Percentiles rank a stretch among this genome's conserved stretches.
These are phyloP conservation scores for Talaromyces albobiverticillius DNA, from an alignment of 2,329 filamentous ascomycete genomes.

Conservation along the genomic window DNA sequence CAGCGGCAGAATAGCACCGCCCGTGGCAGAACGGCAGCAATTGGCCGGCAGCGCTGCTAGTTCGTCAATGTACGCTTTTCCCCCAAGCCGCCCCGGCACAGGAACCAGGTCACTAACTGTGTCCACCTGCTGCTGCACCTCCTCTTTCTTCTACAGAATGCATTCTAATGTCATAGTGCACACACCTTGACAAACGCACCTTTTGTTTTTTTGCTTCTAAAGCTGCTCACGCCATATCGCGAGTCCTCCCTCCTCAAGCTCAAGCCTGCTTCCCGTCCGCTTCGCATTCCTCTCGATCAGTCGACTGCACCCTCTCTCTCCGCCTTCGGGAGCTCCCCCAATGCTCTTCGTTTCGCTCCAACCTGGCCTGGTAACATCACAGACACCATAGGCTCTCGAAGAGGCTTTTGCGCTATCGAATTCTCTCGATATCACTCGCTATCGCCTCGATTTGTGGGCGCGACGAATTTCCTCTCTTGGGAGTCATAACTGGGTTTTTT, in stretches of 20 bases:
- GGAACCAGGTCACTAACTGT: conserved; percentile 12
- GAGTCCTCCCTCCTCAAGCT: neutral
- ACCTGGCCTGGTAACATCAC: conserved; percentile 31
- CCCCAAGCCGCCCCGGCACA: conserved; percentile 15
- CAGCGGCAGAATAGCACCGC: conserved; percentile 14
- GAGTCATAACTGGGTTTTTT: conserved; percentile 1
- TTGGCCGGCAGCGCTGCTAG: neutral
- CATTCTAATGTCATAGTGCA: conserved; percentile 2
- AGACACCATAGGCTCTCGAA: conserved; percentile 27
- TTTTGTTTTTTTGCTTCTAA: neutral
- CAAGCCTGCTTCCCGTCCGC: neutral
- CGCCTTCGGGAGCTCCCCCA: conserved; percentile 19
- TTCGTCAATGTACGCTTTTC: neutral
- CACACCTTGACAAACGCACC: too few species aligned
- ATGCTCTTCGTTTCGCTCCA: conserved; percentile 32
- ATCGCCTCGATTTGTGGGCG: neutral
- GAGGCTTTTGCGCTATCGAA: conserved; percentile 23
- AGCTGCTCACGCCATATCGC: neutral
- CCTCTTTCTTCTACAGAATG: conserved; percentile 6
- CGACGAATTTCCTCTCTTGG: neutral
- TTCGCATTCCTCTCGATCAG: conserved; percentile 16
- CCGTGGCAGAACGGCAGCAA: neutral
- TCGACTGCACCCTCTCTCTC: too few species aligned
- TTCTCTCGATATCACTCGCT: conserved; percentile 16
- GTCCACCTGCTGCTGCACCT: neutral